Conservation (phyloP, 1,139 yeast genomes). For the Lodderomyces oxycetoniae region DNA sequence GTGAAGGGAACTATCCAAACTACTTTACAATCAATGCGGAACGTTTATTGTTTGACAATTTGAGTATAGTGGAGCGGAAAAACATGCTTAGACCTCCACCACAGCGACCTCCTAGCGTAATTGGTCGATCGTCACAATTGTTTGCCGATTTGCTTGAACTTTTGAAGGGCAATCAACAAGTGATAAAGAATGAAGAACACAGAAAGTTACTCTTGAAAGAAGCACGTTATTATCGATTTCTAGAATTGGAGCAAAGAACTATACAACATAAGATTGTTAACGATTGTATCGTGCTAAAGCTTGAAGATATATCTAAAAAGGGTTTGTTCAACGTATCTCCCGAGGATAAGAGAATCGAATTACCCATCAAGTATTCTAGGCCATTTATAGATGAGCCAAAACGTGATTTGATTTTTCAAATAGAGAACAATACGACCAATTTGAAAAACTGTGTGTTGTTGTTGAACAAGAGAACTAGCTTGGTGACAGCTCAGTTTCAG, state of each 20-base stretch:
- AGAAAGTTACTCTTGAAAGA: conserved; percentile 57
- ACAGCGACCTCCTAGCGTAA: conserved; percentile 50
- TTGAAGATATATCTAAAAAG: conserved; percentile 43
- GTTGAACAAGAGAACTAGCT: conserved; percentile 24
- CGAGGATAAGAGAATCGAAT: conserved; percentile 15
- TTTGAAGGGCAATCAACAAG: conserved; percentile 49
- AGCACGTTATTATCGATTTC: conserved; percentile 71
- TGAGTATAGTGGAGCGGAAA: conserved; percentile 31
- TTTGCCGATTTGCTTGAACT: conserved; percentile 58
- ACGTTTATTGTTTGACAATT: conserved; percentile 44
- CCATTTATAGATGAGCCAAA: conserved; percentile 47
- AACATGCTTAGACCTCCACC: conserved; percentile 74
- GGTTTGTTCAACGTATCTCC: conserved; percentile 34
- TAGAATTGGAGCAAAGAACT: conserved; percentile 68
- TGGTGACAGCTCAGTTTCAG: conserved; percentile 26
- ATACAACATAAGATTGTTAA: conserved; percentile 46
- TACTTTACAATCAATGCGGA: conserved; percentile 63
- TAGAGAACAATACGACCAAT: conserved; percentile 29
- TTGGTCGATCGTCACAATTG: conserved; percentile 51
- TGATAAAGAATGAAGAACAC: conserved; percentile 49
- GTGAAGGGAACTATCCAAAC: conserved; percentile 71
- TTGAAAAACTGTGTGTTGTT: conserved; percentile 18
- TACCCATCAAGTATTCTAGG: conserved; percentile 45
- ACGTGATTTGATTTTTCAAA: conserved; percentile 54
- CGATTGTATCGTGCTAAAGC: conserved; percentile 56